Evolutionary conservation across 371 early-diverging fungal species (phyloP), one percentile per base, ranked within the genome.

Genomic region (Parasitella parasitica): DNA sequence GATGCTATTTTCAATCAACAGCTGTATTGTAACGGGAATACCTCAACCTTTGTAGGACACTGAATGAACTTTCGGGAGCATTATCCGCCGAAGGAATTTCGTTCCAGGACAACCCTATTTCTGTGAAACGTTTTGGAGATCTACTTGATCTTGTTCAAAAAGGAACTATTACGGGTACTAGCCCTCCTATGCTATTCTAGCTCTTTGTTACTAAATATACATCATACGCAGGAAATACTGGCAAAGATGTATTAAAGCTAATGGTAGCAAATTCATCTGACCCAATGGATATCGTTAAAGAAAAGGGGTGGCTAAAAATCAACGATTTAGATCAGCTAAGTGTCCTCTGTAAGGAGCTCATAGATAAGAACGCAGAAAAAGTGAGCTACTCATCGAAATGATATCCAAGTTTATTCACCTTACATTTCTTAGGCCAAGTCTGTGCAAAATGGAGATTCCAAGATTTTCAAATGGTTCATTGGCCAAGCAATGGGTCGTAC

Each of bases 21-120:
- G 30, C 3, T 5, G 8, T 16, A 18, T 18, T 7, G 39, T 16
- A 39, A 39, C 59, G 20, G 20, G 28, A 26, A 38, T 28, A 27
- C 26, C 30, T 18, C 46, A n/a, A 22, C 4, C 16, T 39, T 27
- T 26, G 62, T 53, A 91, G 94, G 94, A 86, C 90, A 30, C 81
- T 89, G 3, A 87, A 88, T 37, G 94, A 93, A 35, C 69, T 95
- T 4, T 86, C 91, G 59, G 93, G 94, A 0, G 78, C 83, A 61
- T 70, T 95, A n/a, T 80, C 88, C 16, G 63, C 78, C 13, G 78
- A 84, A n/a, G 72, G 78, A 9, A 73, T 88, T 11, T 37, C 68
- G 6, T 86, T 92, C 48, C 27, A 66, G 7, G 75, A 81, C 1
- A 84, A 87, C 57, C 82, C 85, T 4, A 84, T 94, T 32, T 77